A percentile compares a stretch with the other conserved stretches of the same genome.
Conservation (phyloP, 1,139 yeast species). For the Ogataea hybrid region DNA sequence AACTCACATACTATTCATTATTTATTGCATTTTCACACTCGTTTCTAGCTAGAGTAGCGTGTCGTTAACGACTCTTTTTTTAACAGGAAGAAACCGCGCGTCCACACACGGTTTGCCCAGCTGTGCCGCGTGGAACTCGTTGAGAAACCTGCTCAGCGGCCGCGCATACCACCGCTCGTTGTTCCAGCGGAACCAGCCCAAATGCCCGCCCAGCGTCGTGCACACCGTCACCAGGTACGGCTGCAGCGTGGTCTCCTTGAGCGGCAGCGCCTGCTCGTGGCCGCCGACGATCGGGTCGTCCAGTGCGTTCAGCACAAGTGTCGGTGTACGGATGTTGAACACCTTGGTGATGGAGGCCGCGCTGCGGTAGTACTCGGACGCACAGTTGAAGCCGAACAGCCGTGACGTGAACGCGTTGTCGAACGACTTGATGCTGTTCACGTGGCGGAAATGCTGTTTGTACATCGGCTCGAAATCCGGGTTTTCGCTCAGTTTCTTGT, state of each 20-base stretch:
- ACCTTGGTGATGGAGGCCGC: conserved; percentile 65
- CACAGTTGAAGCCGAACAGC: conserved; percentile 67
- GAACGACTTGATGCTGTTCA: conserved; percentile 49
- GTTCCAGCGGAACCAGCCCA: conserved; percentile 57
- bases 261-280: conserved; percentile 49
- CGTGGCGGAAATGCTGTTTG: conserved; percentile 14
- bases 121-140: conserved; percentile 28
- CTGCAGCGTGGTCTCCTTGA: conserved; percentile 55
- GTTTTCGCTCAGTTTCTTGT: conserved; percentile 45
- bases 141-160: conserved; percentile 38
- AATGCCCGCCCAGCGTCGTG: conserved; percentile 85
- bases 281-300: conserved; percentile 86
- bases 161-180: conserved; percentile 55
- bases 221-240: conserved; percentile 67
- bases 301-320: conserved; percentile 61
- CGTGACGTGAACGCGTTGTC: conserved; percentile 74
- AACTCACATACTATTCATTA: conserved; percentile 11
- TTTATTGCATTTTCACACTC: neutral
- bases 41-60: conserved; percentile 7
- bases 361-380: conserved; percentile 67
- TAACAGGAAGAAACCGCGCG: conserved; percentile 13
- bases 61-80: conserved; percentile 16
- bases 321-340: conserved; percentile 59
- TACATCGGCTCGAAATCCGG: conserved; percentile 35
- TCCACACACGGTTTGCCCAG: conserved; percentile 6